A percentile compares a stretch with the other conserved stretches of the same genome.
phyloP scores from a whole-genome alignment of 2,329 filamentous ascomycete species.

The Fusarium proliferatum region DNA sequence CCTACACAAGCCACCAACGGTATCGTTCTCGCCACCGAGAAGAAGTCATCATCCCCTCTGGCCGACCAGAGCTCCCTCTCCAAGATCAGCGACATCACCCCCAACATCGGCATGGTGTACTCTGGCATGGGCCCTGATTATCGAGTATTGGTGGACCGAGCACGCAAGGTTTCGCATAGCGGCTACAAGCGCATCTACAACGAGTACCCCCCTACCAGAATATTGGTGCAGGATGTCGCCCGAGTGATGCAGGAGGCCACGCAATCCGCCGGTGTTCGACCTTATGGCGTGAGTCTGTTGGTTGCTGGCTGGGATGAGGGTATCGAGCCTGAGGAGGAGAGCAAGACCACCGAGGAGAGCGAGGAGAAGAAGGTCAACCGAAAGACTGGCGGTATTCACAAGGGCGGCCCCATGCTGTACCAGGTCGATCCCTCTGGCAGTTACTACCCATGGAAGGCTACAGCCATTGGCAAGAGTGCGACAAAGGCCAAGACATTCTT shows the following conservation, averaged over 20 bases:
- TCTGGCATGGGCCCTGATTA: constrained; percentile 99
- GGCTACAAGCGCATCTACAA: constrained; percentile 99
- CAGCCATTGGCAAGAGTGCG: constrained; percentile 97
- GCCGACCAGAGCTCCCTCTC: constrained; percentile 95
- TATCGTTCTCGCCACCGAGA: constrained; percentile 98
- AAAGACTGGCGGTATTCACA: constrained; percentile 95
- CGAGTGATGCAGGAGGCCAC: constrained; percentile 99
- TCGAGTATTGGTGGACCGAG: constrained; percentile 95
- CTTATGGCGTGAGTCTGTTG: constrained; percentile 94
- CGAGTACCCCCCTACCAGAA: constrained; percentile 98
- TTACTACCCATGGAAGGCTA: constrained; percentile 99
- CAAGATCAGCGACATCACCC: constrained; percentile 97
- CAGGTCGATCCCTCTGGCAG: constrained; percentile 99
- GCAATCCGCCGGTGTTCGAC: constrained; percentile 95
- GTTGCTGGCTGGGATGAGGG: constrained; percentile 99
- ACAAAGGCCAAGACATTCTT: constrained; percentile 99
- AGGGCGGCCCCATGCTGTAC: constrained; percentile 96
- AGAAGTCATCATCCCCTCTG: constrained; percentile 98
- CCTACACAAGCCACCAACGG: constrained; percentile 85
- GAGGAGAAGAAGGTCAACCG: constrained; percentile 79
- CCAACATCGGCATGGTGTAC: constrained; percentile 99
- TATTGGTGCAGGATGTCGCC: constrained; percentile 98
- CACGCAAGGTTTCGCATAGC: constrained; percentile 97
- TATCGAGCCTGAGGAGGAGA: constrained; percentile 83
- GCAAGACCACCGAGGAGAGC: constrained; percentile 63